Percentiles rank a stretch among this genome's conserved stretches.
Conservation (phyloP, 1,284 basidiomycete genomes). For the Gymnopus androsaceus region DNA sequence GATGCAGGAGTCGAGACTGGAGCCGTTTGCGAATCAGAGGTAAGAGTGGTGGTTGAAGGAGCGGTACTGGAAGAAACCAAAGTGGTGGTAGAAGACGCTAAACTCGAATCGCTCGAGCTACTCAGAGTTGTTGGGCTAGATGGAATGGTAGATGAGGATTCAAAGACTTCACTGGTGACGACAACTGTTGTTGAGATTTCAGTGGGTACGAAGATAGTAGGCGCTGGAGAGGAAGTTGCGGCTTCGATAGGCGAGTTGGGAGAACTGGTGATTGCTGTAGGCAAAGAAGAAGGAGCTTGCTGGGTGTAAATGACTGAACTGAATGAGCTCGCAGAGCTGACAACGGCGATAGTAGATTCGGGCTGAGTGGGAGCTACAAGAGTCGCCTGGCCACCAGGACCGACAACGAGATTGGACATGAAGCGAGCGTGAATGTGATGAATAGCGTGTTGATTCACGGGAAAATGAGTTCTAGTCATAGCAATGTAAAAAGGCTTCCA, state of each 20-base stretch:
- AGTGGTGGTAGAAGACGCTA: neutral
- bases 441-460: conserved; percentile 9
- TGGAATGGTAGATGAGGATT: neutral
- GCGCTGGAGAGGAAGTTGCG: neutral
- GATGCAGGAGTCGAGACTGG: neutral
- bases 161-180: neutral
- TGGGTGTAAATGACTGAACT: neutral
- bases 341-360: neutral
- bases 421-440: conserved; percentile 7
- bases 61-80: neutral
- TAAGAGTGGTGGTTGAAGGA: neutral
- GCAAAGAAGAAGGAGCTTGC: neutral
- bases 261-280: neutral
- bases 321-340: neutral
- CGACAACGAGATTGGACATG: conserved; percentile 9
- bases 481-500: conserved; percentile 7
- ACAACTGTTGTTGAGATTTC: neutral
- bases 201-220: neutral
- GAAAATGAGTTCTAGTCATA: conserved; percentile 5
- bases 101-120: neutral
- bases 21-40: neutral
- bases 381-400: conserved; percentile 7
- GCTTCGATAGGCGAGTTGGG: neutral
- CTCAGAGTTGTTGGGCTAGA: neutral
- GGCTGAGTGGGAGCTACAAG: conserved; percentile 1